These are phyloP conservation scores for Ophiostoma sp. DNA, from an alignment of 2,329 filamentous ascomycete genomes.

Conservation along the genomic window DNA sequence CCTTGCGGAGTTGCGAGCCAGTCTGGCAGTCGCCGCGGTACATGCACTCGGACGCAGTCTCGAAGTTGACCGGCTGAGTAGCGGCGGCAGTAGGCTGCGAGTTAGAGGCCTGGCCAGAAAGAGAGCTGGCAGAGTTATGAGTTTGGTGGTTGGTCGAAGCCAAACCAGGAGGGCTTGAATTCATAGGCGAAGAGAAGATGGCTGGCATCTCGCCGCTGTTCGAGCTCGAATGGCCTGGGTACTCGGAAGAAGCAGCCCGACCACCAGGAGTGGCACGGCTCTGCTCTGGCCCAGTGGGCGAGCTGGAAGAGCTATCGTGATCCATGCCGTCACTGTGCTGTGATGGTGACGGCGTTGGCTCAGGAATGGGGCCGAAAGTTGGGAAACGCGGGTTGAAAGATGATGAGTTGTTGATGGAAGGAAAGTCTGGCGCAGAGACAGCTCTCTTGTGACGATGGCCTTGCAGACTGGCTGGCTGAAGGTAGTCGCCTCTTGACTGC, in stretches of 20 bases:
- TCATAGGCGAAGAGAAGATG: not conserved
- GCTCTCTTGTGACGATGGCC: constrained; percentile 49
- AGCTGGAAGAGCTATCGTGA: not conserved
- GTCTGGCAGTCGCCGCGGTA: constrained; percentile 60
- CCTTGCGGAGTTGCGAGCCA: constrained; percentile 65
- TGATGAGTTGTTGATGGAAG: constrained; percentile 33
- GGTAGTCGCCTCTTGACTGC: constrained; percentile 19
- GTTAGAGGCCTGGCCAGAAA: not conserved
- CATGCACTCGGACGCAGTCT: constrained; percentile 46
- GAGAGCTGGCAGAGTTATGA: not conserved
- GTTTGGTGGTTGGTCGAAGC: not conserved
- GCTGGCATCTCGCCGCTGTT: not conserved
- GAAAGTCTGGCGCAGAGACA: constrained; percentile 51
- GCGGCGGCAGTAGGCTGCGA: not conserved
- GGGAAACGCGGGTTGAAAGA: constrained; percentile 30
- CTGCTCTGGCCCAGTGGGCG: constrained; percentile 1
- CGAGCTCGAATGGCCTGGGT: not conserved
- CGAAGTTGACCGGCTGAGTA: constrained; percentile 19
- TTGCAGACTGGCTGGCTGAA: constrained; percentile 31
- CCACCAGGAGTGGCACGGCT: not conserved
- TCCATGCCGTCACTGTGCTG: constrained; percentile 33
- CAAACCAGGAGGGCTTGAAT: not conserved
- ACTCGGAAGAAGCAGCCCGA: not conserved
- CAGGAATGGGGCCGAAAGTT: constrained; percentile 33
- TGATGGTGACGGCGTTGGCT: constrained; percentile 34